Conservation (phyloP, 1,139 yeast genomes). For the Saccharomyces hybrid region DNA sequence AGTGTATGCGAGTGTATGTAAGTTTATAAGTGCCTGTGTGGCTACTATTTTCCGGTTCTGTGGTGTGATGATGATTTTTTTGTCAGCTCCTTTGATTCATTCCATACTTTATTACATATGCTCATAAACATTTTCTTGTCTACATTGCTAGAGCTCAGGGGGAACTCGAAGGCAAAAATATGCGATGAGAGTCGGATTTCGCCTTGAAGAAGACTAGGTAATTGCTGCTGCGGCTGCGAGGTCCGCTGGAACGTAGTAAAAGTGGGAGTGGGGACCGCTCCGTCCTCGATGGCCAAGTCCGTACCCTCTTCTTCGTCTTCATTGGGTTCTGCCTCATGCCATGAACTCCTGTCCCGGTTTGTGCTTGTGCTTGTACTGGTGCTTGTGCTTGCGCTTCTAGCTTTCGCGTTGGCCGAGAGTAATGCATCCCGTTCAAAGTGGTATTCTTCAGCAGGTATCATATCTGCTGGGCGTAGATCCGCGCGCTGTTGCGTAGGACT, state of each 20-base stretch:
- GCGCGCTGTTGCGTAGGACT: not conserved
- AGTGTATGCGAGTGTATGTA: not conserved
- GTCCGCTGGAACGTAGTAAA: slow-evolving; percentile 5
- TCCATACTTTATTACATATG: slow-evolving; percentile 33
- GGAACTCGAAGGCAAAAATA: slow-evolving; percentile 27
- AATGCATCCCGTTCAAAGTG: not conserved
- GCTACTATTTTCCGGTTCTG: not conserved
- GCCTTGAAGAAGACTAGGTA: slow-evolving; percentile 14
- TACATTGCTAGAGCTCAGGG: slow-evolving; percentile 13
- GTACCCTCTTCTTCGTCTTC: slow-evolving; percentile 8
- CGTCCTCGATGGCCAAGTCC: slow-evolving; percentile 8
- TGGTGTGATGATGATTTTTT: not conserved
- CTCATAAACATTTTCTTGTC: slow-evolving; percentile 32
- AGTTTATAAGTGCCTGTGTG: not conserved
- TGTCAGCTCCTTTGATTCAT: slow-evolving; percentile 20
- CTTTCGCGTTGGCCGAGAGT: not conserved
- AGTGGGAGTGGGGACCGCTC: slow-evolving; percentile 7
- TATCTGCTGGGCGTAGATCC: not conserved
- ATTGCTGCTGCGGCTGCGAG: slow-evolving; percentile 5
- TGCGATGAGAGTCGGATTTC: slow-evolving; percentile 22
- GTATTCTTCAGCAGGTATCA: not conserved
- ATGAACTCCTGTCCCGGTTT: not conserved
- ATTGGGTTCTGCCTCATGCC: slow-evolving; percentile 1
- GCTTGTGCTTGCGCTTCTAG: not conserved
- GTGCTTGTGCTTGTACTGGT: not conserved